Base-by-base conservation (phyloP, 192 early-diverging fungal genomes). In the Coemansia sp. region DNA sequence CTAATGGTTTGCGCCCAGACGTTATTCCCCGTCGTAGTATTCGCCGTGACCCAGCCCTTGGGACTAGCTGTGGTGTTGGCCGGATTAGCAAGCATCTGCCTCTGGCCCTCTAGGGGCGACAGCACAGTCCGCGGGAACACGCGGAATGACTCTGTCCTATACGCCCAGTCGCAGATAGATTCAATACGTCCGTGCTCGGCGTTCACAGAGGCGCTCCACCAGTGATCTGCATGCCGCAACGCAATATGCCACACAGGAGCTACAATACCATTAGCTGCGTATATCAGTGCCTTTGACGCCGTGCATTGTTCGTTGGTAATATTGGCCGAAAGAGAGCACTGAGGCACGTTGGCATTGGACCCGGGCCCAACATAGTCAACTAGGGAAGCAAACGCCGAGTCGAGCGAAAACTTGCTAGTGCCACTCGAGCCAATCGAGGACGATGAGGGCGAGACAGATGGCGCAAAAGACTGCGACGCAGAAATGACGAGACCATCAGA, bases 1-100 rank as follows among this genome's bases (percentile, higher is more conserved):
- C 88, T 85, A 68, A 95, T 95, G 62, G 88, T 88, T 51, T 95
- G 93, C 18, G 94, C 91, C 76, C 86, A 94, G 38, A 92, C 95
- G 74, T 98, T 98, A 84, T 95, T 98, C 13, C 95, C 95, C 26
- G 86, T 71, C 9, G 93, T 98, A 14, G 76, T 84, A 40, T 87
- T 91, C 65, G 50, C 76, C 35, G 68, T 65, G 62, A 79, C 84
- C 76, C 76, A 81, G 20, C 80, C 83, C 55, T 89, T 85, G 39
- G 85, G 82, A 72, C 94, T 91, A 88, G 94, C 94, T 16, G 92
- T 91, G 20, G 86, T 43, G 18, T 87, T 90, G 2, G 86, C 69
- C 10, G 89, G 89, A 53, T 86, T 72, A 10, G 62, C 14, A 4
- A 86, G 60, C 38, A 92, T 62, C 39, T 83, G 67, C 21, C 87